Base-by-base conservation (phyloP, 768 basidiomycete species). In the Neoboletus brunneissimus region DNA sequence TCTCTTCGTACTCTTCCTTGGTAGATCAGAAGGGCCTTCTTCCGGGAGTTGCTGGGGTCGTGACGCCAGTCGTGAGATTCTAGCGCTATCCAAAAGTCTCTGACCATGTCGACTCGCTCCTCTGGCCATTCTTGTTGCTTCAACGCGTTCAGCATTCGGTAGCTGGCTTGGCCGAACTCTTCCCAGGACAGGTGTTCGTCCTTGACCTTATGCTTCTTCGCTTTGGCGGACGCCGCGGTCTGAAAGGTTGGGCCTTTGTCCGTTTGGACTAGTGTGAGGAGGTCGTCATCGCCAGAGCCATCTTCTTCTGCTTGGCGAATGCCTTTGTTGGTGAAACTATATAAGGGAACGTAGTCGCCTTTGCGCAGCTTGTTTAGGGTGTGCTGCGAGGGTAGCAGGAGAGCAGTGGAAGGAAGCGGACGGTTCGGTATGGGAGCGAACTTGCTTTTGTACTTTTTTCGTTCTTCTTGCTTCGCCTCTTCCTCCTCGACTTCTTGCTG, bases 351-450 rank as follows among this genome's bases (percentile, higher is more conserved):
- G 0, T n/a, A 50, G 4, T 40, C n/a, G 0, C 25, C 37, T 11
- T 40, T 50, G 7, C 13, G 7, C 0, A 50, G 13, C 13, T 50
- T 50, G 37, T 13, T 38, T 0, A 50, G 1, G 0, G 27, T 4
- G 0, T 40, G n/a, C n/a, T 50, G n/a, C 0, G 18, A 27, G 0
- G 49, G 37, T 0, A 50, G 12, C 1, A 29, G 1, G 0, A 50
- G 4, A 0, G 32, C 18, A 0, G 15, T 22, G 3, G 40, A 0
- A 0, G 31, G 47, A 0, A 46, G 41, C 0, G 25, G 48, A 0
- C 7, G 0, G 0, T 43, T 0, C 0, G 27, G 15, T 2, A 55
- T 51, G 0, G 38, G 47, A 0, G 13, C 3, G 1, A 34, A 54
- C 23, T 54, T 54, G 54, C 12, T 50, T 0, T 54, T 55, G 7